Evolutionary conservation across 1,284 basidiomycete species (phyloP), one percentile per base, ranked within the genome.

Genomic region (Malassezia obtusa): DNA sequence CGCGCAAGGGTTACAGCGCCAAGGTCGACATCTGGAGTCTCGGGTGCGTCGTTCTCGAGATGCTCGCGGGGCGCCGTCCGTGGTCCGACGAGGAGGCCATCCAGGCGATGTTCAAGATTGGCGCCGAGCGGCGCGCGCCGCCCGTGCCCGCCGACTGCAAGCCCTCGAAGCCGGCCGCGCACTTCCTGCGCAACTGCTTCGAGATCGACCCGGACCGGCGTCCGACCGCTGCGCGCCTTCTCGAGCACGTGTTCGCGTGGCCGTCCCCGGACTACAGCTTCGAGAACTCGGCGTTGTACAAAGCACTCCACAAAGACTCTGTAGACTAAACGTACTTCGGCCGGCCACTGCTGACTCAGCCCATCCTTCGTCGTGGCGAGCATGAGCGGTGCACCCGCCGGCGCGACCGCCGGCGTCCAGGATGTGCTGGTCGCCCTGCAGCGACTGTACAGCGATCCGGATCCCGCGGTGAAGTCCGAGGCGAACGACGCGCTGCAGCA

Each of bases 11-110:
- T 0, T 98, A 98, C 75, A 89, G 87, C 63, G 89, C 86, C 65
- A 98, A 98, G 76, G 85, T 95, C 32, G 94, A 98, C 72, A 95
- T 98, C 61, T 98, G 92, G 94, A 89, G 87, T 71, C 81, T 98
- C 3, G 92, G 92, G 0, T 99, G 92, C 76, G 88, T 98, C 14
- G 86, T 94, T 4, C 79, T 96, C 60, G 92, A 98, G 76, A 98
- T 98, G 94, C 91, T 90, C 83, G 86, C 89, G 11, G 94, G 92
- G 4, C 81, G 84, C 65, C 78, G 92, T 45, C 92, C 94, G 5
- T 99, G 94, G 94, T 83, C 80, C 19, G 85, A 86, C 24, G 83
- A 89, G 63, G 88, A 92, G 74, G 83, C 84, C 56, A 81, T 94
- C 59, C 86, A 89, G 7, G 91, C 94, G 57, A 87, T 98, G 83